phyloP scores from a whole-genome alignment of 2,329 filamentous ascomycete genomes.

The Helotiales sp. region DNA sequence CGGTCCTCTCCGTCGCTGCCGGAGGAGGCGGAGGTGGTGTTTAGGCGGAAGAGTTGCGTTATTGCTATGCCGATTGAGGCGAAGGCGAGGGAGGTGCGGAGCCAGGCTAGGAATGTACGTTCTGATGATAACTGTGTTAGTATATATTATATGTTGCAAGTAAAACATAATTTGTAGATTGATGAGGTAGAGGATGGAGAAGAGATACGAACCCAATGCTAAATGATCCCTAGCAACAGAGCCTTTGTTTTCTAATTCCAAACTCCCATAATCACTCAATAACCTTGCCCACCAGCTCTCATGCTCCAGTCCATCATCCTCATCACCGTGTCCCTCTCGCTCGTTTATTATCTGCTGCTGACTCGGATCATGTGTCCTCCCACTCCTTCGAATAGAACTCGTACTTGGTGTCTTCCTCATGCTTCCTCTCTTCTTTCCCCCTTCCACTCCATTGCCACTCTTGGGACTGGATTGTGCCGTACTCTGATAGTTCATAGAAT shows the following conservation, averaged over 20 bases:
- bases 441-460: too few relatives aligned
- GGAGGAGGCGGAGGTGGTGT: constrained; percentile 51
- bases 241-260: constrained; percentile 84
- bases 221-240: constrained; percentile 82
- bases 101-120: constrained; percentile 82
- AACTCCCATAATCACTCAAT: constrained; percentile 45
- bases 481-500: constrained; percentile 25
- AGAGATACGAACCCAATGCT: constrained; percentile 60
- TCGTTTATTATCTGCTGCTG: too few relatives aligned
- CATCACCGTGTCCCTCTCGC: constrained; percentile 7
- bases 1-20: constrained; percentile 29
- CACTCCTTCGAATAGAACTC: constrained; percentile 14
- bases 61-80: constrained; percentile 81
- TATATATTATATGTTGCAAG: not conserved
- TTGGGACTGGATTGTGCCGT: constrained; percentile 13
- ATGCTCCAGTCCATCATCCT: constrained; percentile 27
- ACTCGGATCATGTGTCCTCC: constrained; percentile 5
- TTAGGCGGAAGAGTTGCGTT: constrained; percentile 82
- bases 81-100: constrained; percentile 79
- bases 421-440: not conserved
- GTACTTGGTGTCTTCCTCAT: constrained; percentile 12
- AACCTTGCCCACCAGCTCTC: constrained; percentile 54
- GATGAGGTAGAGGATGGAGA: constrained; percentile 1
- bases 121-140: constrained; percentile 49
- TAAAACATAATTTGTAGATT: not conserved